Evolutionary conservation across 345 rosid species (phyloP), one percentile per base, ranked within the genome.

Genomic region (Hibiscus syriacus): DNA sequence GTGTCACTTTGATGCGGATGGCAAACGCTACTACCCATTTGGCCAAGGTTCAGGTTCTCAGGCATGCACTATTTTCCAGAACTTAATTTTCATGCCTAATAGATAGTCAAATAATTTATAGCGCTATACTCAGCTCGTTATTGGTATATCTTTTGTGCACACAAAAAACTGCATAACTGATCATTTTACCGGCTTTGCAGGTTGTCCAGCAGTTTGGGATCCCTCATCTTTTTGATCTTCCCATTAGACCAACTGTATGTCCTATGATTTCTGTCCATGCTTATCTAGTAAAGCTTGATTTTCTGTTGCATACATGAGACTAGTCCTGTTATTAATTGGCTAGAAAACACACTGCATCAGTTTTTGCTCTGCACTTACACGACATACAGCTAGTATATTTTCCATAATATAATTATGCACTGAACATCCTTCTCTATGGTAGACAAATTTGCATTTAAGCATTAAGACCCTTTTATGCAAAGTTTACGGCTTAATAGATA

Each of bases 1-100:
- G 98, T 88, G 94, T 77, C 94, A 93, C 79, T 93, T 93, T 69
- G 97, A 93, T 72, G 96, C 92, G 53, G 97, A 90, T 72, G 98
- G 98, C 45, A 88, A 90, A 83, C 92, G 97, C 65, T 85, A 84
- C 74, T 93, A 93, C 79, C 98, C 98, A 61, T 90, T 90, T 72
- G 98, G 97, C 30, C 85, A 90, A 87, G 98, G 98, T 70, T 93
- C 98, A 61, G 98, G 98, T 38, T 78, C 97, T 69, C 89, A 90
- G 97, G 98, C 77, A 84, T 65, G 86, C 66, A 62, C 65, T 8
- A 27, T 56, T 55, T 50, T 45, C 71, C 59, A 3, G 49, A 29
- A 26, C 34, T 69, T 38, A 67, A 57, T 65, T 45, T 43, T 52
- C 43, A 34, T 65, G 19, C 29, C 66, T 55, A 52, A 3, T 36